Evolutionary conservation across 1,284 basidiomycete species (phyloP).

Genomic region (Ganoderma lucidum): DNA sequence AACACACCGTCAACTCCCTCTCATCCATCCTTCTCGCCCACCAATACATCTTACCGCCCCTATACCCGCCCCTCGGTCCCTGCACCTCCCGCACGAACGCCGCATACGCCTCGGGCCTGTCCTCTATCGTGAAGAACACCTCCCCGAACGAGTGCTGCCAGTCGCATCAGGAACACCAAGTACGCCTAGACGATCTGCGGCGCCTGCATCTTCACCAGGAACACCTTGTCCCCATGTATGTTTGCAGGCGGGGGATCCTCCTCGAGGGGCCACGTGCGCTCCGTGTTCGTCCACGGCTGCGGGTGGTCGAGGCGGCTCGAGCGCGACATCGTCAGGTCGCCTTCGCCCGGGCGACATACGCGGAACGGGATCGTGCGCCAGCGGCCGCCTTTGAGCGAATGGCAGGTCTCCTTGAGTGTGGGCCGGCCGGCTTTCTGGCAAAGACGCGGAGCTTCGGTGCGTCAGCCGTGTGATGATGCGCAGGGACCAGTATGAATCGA

Average conservation of each 20-base stretch:
- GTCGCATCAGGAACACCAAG: slow-evolving; percentile 42
- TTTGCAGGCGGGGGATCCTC: slow-evolving; percentile 38
- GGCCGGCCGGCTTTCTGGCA: slow-evolving; percentile 51
- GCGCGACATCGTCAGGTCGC: slow-evolving; percentile 18
- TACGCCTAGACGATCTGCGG: slow-evolving; percentile 30
- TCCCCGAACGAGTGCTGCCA: slow-evolving; percentile 45
- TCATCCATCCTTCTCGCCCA: slow-evolving; percentile 42
- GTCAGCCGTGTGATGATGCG: neutral
- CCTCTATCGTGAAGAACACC: slow-evolving; percentile 38
- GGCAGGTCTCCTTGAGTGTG: slow-evolving; percentile 47
- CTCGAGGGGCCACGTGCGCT: neutral
- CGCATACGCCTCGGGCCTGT: slow-evolving; percentile 25
- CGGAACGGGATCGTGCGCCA: slow-evolving; percentile 47
- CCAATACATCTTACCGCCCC: slow-evolving; percentile 42
- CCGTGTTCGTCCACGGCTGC: neutral
- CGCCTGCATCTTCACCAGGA: slow-evolving; percentile 53
- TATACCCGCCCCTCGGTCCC: slow-evolving; percentile 29
- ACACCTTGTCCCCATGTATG: slow-evolving; percentile 45
- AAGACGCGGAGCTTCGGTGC: slow-evolving; percentile 38
- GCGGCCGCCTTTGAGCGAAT: slow-evolving; percentile 47
- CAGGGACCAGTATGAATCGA: no score
- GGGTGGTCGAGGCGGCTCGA: slow-evolving; percentile 23
- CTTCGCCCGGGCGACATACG: slow-evolving; percentile 21
- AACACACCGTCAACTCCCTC: slow-evolving; percentile 39
- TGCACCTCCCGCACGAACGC: slow-evolving; percentile 32